Percentiles rank a stretch among this genome's conserved stretches.
These are phyloP conservation scores for Serpula lacrymans DNA, from an alignment of 768 basidiomycete species.

Conservation along the genomic window DNA sequence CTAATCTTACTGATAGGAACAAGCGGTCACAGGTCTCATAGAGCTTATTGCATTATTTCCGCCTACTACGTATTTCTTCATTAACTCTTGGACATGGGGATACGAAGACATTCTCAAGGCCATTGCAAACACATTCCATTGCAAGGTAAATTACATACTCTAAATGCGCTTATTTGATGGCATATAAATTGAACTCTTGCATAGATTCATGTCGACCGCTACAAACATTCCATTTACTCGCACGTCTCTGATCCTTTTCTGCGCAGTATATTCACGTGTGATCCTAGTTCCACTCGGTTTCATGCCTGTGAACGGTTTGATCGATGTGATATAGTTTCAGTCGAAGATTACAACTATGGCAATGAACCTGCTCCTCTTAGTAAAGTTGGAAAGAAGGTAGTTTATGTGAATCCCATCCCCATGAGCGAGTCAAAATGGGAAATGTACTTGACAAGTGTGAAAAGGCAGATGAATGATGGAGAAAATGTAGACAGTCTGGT, in stretches of 20 bases:
- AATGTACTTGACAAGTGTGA: constrained; percentile 42
- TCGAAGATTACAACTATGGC: not conserved
- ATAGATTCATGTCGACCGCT: constrained; percentile 88
- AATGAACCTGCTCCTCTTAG: constrained; percentile 31
- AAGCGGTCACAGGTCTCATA: constrained; percentile 64
- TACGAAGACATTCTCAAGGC: constrained; percentile 90
- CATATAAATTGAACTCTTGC: not conserved
- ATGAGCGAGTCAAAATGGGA: constrained; percentile 62
- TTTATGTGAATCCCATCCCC: constrained; percentile 82
- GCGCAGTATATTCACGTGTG: constrained; percentile 53
- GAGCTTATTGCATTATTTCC: constrained; percentile 70
- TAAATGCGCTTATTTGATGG: no score
- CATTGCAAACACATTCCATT: constrained; percentile 61
- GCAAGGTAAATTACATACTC: constrained; percentile 44
- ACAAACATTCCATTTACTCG: constrained; percentile 72
- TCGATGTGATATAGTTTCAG: constrained; percentile 69
- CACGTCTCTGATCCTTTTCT: constrained; percentile 59
- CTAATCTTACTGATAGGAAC: constrained; percentile 40
- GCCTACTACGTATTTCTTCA: constrained; percentile 67
- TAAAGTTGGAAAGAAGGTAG: constrained; percentile 52
- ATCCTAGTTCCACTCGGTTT: constrained; percentile 68
- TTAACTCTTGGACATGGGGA: constrained; percentile 96
- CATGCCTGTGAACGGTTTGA: constrained; percentile 90
- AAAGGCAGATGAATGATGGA: constrained; percentile 34
- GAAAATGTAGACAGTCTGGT: constrained; percentile 65